A percentile compares a stretch with the other conserved stretches of the same genome.
Conservation (phyloP, 306 rosid species). For the Dryas alaskensis region DNA sequence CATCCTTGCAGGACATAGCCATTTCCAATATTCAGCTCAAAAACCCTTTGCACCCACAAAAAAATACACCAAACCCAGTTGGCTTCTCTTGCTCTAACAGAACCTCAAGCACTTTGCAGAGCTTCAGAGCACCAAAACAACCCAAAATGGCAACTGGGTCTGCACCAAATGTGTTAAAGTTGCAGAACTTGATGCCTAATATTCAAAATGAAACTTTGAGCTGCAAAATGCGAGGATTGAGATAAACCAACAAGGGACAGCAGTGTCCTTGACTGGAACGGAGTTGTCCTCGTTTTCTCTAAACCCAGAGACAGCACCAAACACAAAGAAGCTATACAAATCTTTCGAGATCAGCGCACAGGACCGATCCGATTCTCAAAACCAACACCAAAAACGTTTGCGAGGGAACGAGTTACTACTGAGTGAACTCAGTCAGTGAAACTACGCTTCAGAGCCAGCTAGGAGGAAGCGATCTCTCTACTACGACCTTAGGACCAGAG, state of each 20-base stretch:
- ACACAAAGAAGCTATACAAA: constrained; percentile 44
- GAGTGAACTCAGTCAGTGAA: not conserved
- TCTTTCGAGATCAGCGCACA: constrained; percentile 57
- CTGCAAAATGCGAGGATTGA: constrained; percentile 11
- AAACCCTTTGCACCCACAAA: constrained; percentile 1
- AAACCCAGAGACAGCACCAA: constrained; percentile 33
- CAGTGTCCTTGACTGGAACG: constrained; percentile 28
- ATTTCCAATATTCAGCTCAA: constrained; percentile 31
- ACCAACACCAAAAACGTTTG: not conserved
- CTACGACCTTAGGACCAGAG: constrained; percentile 28
- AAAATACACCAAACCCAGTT: constrained; percentile 28
- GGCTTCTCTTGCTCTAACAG: constrained; percentile 12
- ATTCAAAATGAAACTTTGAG: constrained; percentile 2
- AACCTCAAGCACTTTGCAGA: not conserved
- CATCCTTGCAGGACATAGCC: constrained; percentile 99
- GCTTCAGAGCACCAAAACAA: constrained; percentile 18
- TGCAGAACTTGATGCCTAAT: constrained; percentile 16
- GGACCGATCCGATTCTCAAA: constrained; percentile 40
- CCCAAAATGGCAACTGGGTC: constrained; percentile 16
- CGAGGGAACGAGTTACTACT: not conserved
- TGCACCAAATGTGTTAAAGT: constrained; percentile 8
- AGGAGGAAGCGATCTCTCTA: constrained; percentile 31
- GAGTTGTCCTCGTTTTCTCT: constrained; percentile 36
- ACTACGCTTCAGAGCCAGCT: constrained; percentile 8
- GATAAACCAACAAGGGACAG: constrained; percentile 25